These are phyloP conservation scores for Hemisphaericaspora xylofermentans DNA, from an alignment of 1,139 yeast genomes.

Conservation along the genomic window DNA sequence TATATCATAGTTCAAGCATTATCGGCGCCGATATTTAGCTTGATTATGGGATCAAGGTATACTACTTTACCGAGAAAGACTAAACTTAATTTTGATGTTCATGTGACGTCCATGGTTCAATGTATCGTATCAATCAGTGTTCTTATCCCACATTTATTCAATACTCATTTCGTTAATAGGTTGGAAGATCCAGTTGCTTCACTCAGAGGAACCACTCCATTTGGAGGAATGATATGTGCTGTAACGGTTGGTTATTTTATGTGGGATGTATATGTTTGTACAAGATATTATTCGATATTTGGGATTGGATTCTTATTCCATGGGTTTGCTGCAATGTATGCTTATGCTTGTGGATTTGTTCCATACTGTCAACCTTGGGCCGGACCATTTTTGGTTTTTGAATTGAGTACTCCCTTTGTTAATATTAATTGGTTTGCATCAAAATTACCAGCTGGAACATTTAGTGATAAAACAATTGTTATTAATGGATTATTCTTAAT, in stretches of 20 bases:
- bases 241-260: slow-evolving; percentile 82
- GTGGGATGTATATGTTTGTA: slow-evolving; percentile 83
- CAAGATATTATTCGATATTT: slow-evolving; percentile 58
- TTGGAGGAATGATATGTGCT: slow-evolving; percentile 68
- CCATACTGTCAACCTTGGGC: slow-evolving; percentile 71
- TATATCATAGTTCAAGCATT: slow-evolving; percentile 40
- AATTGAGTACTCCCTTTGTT: slow-evolving; percentile 88
- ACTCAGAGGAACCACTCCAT: slow-evolving; percentile 71
- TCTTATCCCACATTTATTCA: slow-evolving; percentile 60
- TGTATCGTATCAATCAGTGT: slow-evolving; percentile 56
- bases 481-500: slow-evolving; percentile 73
- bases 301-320: slow-evolving; percentile 85
- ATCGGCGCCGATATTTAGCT: slow-evolving; percentile 34
- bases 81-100: slow-evolving; percentile 78
- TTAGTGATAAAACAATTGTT: slow-evolving; percentile 51
- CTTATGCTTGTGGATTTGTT: slow-evolving; percentile 54
- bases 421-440: slow-evolving; percentile 90
- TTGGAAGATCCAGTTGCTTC: slow-evolving; percentile 38
- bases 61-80: slow-evolving; percentile 45
- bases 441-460: slow-evolving; percentile 60
- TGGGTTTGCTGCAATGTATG: slow-evolving; percentile 78
- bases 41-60: slow-evolving; percentile 48
- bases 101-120: slow-evolving; percentile 86
- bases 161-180: slow-evolving; percentile 45
- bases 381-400: slow-evolving; percentile 83